phyloP scores from a whole-genome alignment of 129 eudicot genomes.

The Arctium lappa region DNA sequence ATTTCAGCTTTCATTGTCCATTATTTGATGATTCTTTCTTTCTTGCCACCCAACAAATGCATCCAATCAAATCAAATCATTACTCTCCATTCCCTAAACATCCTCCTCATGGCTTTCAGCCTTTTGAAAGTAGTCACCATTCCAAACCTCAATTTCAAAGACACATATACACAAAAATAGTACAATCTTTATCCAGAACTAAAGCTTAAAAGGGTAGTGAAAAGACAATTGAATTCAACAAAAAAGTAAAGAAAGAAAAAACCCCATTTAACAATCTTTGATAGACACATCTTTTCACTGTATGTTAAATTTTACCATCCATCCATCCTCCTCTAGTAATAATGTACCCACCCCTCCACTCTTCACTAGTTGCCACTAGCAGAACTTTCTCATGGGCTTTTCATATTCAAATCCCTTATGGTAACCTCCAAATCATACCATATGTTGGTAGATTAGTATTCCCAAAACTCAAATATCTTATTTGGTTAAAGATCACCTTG shows the following conservation, averaged over 20 bases:
- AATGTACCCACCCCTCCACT: conserved; percentile 29
- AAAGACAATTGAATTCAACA: conserved; percentile 30
- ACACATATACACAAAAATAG: conserved; percentile 27
- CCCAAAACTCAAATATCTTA: conserved; percentile 20
- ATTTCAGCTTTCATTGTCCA: conserved; percentile 23
- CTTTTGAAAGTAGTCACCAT: conserved; percentile 36
- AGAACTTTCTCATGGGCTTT: conserved; percentile 17
- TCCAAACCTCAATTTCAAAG: conserved; percentile 34
- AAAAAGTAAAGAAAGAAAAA: conserved; percentile 15
- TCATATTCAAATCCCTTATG: conserved; percentile 30
- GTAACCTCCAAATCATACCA: conserved; percentile 38
- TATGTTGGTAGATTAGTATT: conserved; percentile 38
- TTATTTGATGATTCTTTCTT: conserved; percentile 23
- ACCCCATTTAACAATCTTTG: conserved; percentile 25
- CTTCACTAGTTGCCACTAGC: conserved; percentile 45
- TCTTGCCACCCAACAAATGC: conserved; percentile 30
- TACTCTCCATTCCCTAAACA: conserved; percentile 37
- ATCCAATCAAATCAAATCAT: conserved; percentile 25
- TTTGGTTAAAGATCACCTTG: conserved; percentile 19
- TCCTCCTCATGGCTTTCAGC: conserved; percentile 41
- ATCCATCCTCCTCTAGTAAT: conserved; percentile 13
- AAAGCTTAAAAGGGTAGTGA: conserved; percentile 40
- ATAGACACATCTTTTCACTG: conserved; percentile 25
- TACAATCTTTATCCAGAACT: conserved; percentile 36
- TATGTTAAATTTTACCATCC: conserved; percentile 40